Base-by-base conservation (phyloP, 495 filamentous ascomycete species). In the Chlorociboria aeruginascens region DNA sequence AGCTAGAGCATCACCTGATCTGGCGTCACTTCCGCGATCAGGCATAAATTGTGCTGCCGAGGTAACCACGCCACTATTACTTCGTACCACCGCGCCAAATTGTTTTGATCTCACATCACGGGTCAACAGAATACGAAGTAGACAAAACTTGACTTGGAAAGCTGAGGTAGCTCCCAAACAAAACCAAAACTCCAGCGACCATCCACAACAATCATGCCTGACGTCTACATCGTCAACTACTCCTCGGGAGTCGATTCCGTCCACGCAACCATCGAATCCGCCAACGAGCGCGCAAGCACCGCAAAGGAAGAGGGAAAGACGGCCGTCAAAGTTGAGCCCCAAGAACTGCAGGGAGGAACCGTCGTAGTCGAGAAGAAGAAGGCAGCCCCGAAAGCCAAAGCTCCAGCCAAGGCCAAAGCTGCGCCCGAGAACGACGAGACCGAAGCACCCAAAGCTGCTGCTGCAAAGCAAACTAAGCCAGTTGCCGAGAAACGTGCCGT, bases 221-320 rank as follows among this genome's bases (percentile, higher is more conserved):
- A 71, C 55, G 71, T 75, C 28, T 81, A 82, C 65, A 77, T 81
- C 48, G 69, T 73, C 8, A 76, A 74, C n/a, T 68, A 73, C 14
- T 76, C 70, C 6, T 54, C 61, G 39, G 70, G 77, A 48, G 79
- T 46, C 31, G 34, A 46, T 28, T 52, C 43, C 11, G 43, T 52
- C 44, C 37, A 46, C 29, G 37, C 49, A 7, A 40, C 43, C 20
- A 8, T 33, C 7, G 42, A 32, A 20, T 20, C 43, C 14, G 49
- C 47, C 41, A 43, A 34, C 14, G 17, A 30, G 29, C 43, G 43
- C 35, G 43, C 34, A 17, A 8, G 12, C 13, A 16, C 16, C 11
- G 6, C 28, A 16, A 41, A 40, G 25, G 38, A 29, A 13, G 30
- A 17, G 12, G 20, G 29, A 10, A 8, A 10, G 10, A 16, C 36